A percentile compares a stretch with the other conserved stretches of the same genome.
Conservation (phyloP, 768 basidiomycete species). For the Sarcodon sp. region DNA sequence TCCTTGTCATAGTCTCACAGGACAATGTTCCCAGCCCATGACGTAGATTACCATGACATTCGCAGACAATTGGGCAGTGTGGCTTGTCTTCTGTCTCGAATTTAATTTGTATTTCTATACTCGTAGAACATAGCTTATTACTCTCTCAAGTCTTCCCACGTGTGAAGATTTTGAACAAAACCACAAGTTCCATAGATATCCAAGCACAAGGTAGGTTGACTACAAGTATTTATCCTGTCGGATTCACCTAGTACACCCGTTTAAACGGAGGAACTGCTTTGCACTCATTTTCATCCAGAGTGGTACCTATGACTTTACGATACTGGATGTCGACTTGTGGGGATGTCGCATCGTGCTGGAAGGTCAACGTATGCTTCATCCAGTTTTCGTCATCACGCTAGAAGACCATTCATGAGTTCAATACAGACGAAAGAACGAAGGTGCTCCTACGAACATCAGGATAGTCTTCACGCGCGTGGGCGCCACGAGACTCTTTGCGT, state of each 20-base stretch:
- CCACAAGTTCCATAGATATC: too few species aligned
- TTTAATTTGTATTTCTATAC: too few species aligned
- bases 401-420: not conserved
- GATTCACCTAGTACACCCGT: slow-evolving; percentile 62
- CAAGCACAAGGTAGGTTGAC: too few species aligned
- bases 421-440: not conserved
- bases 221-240: not conserved
- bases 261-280: slow-evolving; percentile 96
- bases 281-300: slow-evolving; percentile 94
- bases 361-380: slow-evolving; percentile 97
- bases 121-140: too few species aligned
- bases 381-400: slow-evolving; percentile 87
- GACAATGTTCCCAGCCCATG: slow-evolving; percentile 58
- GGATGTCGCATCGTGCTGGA: slow-evolving; percentile 63
- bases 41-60: slow-evolving; percentile 94
- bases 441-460: slow-evolving; percentile 51
- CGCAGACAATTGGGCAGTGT: slow-evolving; percentile 77
- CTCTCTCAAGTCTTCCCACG: too few species aligned
- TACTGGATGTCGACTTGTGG: slow-evolving; percentile 87
- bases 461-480: slow-evolving; percentile 96
- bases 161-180: too few species aligned
- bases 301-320: slow-evolving; percentile 72
- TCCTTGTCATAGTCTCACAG: not conserved
- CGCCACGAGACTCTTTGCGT: slow-evolving; percentile 95
- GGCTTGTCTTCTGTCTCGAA: slow-evolving; percentile 31